A percentile compares a stretch with the other conserved stretches of the same genome.
phyloP scores from a whole-genome alignment of 257 asterid genomes.

The Dorcoceras hygrometricum region DNA sequence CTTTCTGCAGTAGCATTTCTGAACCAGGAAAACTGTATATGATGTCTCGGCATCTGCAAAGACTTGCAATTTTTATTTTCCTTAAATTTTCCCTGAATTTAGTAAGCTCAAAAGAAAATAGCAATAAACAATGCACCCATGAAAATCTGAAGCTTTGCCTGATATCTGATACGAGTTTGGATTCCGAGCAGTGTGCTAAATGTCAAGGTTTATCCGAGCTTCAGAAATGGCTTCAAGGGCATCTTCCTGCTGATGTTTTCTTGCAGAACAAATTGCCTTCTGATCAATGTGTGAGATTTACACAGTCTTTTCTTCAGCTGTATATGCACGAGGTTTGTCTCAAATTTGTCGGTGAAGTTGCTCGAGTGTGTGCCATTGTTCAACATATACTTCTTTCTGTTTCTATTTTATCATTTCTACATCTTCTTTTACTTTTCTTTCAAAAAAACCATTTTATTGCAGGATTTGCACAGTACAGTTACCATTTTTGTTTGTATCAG shows the following conservation, averaged over 20 bases:
- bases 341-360: slow-evolving; percentile 11
- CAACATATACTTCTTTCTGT: background rate
- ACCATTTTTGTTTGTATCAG: too few relatives aligned
- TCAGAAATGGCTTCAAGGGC: slow-evolving; percentile 63
- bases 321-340: slow-evolving; percentile 82
- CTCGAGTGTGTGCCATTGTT: background rate
- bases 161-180: slow-evolving; percentile 30
- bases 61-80: slow-evolving; percentile 68
- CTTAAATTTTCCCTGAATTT: slow-evolving; percentile 59
- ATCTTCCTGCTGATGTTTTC: slow-evolving; percentile 44
- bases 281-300: slow-evolving; percentile 46
- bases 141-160: slow-evolving; percentile 27
- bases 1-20: slow-evolving; percentile 49
- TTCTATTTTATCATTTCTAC: slow-evolving; percentile 1
- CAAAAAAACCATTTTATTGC: background rate
- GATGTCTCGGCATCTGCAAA: slow-evolving; percentile 55
- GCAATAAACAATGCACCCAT: slow-evolving; percentile 25
- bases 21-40: slow-evolving; percentile 36
- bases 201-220: slow-evolving; percentile 49
- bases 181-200: slow-evolving; percentile 30
- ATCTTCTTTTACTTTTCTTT: background rate
- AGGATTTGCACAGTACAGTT: too few relatives aligned
- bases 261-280: slow-evolving; percentile 37
- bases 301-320: slow-evolving; percentile 67
- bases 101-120: slow-evolving; percentile 30